phyloP scores from a whole-genome alignment of 176 grass and related monocot species.

The Aegilops longissima region DNA sequence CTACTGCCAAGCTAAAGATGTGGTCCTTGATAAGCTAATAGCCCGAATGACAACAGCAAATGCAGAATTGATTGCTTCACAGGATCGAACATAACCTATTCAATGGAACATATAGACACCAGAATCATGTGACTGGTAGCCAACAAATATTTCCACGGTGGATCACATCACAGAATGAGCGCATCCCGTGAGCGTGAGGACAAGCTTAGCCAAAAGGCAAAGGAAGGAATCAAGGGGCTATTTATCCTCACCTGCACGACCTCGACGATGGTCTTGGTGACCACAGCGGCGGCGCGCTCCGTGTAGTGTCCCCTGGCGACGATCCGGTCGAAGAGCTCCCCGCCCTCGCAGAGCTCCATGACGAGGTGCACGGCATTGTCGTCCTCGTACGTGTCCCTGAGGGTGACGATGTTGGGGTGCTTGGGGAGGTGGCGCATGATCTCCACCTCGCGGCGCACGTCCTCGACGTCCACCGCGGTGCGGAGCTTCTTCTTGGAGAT shows the following conservation, averaged over 20 bases:
- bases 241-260: slow-evolving; percentile 70
- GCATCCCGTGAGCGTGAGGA: not conserved
- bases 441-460: slow-evolving; percentile 80
- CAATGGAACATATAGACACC: not conserved
- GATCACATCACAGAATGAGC: not conserved
- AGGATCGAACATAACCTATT: not conserved
- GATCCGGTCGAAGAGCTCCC: slow-evolving; percentile 86
- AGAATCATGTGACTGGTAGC: not conserved
- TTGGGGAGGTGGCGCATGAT: slow-evolving; percentile 74
- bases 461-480: slow-evolving; percentile 74
- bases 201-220: not conserved
- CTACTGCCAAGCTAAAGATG: not conserved
- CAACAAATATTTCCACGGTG: slow-evolving; percentile 7
- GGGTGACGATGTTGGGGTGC: slow-evolving; percentile 78
- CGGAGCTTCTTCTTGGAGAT: slow-evolving; percentile 96
- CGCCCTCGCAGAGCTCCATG: slow-evolving; percentile 91
- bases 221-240: not conserved
- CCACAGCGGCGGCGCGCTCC: slow-evolving; percentile 57
- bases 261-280: slow-evolving; percentile 78
- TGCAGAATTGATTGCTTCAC: not conserved
- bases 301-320: slow-evolving; percentile 79
- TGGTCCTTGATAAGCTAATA: not conserved
- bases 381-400: slow-evolving; percentile 84
- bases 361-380: slow-evolving; percentile 80
- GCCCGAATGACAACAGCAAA: not conserved